A percentile compares a stretch with the other conserved stretches of the same genome.
Evolutionary conservation across 352 stramenopile genomes (phyloP).

Genomic region (Phytophthora palmivora): DNA sequence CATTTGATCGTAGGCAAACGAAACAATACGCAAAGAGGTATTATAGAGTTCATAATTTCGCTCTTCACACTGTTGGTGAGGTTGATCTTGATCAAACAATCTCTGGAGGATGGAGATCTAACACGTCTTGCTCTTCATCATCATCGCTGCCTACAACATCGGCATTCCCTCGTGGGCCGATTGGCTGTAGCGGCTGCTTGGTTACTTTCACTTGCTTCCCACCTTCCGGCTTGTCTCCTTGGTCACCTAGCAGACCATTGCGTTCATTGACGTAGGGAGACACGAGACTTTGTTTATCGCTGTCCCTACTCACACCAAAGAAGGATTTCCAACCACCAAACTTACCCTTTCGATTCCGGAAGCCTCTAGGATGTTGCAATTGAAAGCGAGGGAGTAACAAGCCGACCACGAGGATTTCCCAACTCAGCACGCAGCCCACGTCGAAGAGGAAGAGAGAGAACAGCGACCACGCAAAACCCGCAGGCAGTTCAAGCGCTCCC

Average conservation of each 20-base stretch:
- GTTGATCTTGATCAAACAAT: conserved; percentile 37
- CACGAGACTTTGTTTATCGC: conserved; percentile 50
- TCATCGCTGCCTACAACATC: conserved; percentile 27
- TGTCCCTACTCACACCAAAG: conserved; percentile 24
- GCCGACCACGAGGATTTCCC: conserved; percentile 68
- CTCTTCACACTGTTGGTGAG: too few relatives aligned
- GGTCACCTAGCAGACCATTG: conserved; percentile 50
- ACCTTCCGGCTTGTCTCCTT: conserved; percentile 14
- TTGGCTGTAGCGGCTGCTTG: conserved; percentile 28
- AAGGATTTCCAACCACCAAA: conserved; percentile 25
- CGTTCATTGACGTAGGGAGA: conserved; percentile 57
- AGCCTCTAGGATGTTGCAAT: conserved; percentile 37
- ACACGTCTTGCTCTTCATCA: conserved; percentile 56
- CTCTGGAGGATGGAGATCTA: conserved; percentile 41
- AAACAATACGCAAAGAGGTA: conserved; percentile 23
- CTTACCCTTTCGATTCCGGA: conserved; percentile 21
- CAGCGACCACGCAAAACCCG: conserved; percentile 62
- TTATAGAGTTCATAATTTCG: not conserved
- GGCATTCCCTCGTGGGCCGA: conserved; percentile 5
- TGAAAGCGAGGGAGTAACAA: conserved; percentile 61
- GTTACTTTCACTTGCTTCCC: conserved; percentile 17
- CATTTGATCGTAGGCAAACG: conserved; percentile 18
- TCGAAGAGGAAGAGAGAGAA: conserved; percentile 81
- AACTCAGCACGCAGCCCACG: conserved; percentile 55
- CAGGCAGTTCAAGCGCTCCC: conserved; percentile 57